phyloP scores from a whole-genome alignment of 192 early-diverging fungal species.

The Helicostylum pulchrum region DNA sequence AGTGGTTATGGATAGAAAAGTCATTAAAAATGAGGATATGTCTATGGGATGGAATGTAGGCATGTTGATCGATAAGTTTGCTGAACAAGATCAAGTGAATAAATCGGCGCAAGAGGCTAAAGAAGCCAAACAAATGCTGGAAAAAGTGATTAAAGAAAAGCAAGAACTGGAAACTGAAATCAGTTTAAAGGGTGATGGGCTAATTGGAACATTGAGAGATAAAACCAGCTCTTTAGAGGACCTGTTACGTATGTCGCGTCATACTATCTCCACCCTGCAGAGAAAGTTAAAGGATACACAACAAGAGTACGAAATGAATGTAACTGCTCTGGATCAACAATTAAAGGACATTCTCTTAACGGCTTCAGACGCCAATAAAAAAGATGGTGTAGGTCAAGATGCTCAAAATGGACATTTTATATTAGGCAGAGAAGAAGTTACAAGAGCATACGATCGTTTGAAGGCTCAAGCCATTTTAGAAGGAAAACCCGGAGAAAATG shows the following conservation, averaged over 20 bases:
- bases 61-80: slow-evolving; percentile 68
- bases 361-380: slow-evolving; percentile 51
- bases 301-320: slow-evolving; percentile 63
- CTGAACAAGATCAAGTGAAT: slow-evolving; percentile 73
- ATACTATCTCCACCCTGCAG: slow-evolving; percentile 73
- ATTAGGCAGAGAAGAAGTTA: slow-evolving; percentile 27
- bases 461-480: slow-evolving; percentile 36
- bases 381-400: slow-evolving; percentile 42
- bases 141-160: slow-evolving; percentile 63
- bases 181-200: slow-evolving; percentile 52
- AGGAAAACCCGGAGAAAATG: slow-evolving; percentile 22
- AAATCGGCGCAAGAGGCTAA: slow-evolving; percentile 64
- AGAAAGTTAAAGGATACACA: slow-evolving; percentile 65
- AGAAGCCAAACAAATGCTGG: slow-evolving; percentile 59
- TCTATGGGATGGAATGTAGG: slow-evolving; percentile 64
- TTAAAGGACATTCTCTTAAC: slow-evolving; percentile 62
- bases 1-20: slow-evolving; percentile 74
- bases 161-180: slow-evolving; percentile 71
- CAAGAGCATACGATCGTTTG: slow-evolving; percentile 35
- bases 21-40: slow-evolving; percentile 52
- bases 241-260: slow-evolving; percentile 70
- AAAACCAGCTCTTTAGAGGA: slow-evolving; percentile 47
- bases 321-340: slow-evolving; percentile 65
- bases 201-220: slow-evolving; percentile 55
- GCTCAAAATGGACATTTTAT: slow-evolving; percentile 19